Evolutionary conservation across 2,329 filamentous ascomycete species (phyloP).

Genomic region (Aspergillus brunneoviolaceus): DNA sequence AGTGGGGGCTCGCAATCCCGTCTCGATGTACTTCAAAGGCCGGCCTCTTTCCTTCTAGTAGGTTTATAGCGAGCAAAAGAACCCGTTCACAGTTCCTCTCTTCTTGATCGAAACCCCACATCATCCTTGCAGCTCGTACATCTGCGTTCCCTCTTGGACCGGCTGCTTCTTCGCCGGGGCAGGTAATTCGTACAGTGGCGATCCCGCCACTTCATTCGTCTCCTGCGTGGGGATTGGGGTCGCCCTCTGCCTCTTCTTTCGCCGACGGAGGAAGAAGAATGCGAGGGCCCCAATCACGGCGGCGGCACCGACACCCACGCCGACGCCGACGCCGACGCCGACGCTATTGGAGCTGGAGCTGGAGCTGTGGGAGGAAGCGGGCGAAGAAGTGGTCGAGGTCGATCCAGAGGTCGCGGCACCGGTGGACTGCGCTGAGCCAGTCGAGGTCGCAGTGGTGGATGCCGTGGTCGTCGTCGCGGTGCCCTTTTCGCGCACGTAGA

Average conservation of each 20-base stretch:
- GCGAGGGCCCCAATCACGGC: not conserved
- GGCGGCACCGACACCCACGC: not conserved
- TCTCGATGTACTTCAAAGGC: no score
- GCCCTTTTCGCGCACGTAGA: constrained; percentile 5
- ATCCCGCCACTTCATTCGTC: not conserved
- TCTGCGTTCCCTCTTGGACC: not conserved
- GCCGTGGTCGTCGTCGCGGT: not conserved
- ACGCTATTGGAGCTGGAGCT: not conserved
- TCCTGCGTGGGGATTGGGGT: not conserved
- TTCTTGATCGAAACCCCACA: not conserved
- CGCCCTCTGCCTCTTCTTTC: not conserved
- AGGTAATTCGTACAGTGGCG: not conserved
- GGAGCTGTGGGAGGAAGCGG: not conserved
- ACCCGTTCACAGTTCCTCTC: no score
- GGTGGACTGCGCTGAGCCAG: not conserved
- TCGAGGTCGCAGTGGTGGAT: not conserved
- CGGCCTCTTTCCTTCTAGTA: no score
- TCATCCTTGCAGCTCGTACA: not conserved
- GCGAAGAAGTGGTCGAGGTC: not conserved
- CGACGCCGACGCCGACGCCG: constrained; percentile 2
- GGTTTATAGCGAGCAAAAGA: no score
- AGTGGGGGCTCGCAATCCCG: no score
- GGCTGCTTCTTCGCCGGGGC: not conserved
- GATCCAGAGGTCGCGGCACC: not conserved
- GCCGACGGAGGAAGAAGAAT: constrained; percentile 2